phyloP scores from a whole-genome alignment of 2,329 filamentous ascomycete genomes.

The Myriosclerotinia curreyana region DNA sequence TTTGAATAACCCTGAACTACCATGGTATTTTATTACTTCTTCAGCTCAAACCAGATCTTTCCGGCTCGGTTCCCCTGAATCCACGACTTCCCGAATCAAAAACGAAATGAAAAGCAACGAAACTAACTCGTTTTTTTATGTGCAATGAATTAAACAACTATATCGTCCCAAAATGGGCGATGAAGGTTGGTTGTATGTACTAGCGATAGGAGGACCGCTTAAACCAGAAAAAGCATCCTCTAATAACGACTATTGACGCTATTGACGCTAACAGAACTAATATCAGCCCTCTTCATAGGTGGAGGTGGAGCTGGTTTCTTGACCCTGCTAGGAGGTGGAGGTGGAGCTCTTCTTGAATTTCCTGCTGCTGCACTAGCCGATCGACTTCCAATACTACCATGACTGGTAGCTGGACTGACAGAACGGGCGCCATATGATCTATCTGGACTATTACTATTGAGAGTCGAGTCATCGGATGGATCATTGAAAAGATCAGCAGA shows the following conservation, averaged over 20 bases:
- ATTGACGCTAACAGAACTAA: slow-evolving; percentile 24
- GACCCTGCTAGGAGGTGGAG: slow-evolving; percentile 59
- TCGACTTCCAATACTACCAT: slow-evolving; percentile 50
- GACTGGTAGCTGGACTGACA: slow-evolving; percentile 52
- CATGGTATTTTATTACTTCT: slow-evolving; percentile 7
- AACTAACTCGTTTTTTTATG: background rate
- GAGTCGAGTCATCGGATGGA: slow-evolving; percentile 49
- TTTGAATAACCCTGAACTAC: slow-evolving; percentile 12
- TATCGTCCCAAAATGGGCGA: background rate
- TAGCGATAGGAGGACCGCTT: background rate
- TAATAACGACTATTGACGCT: slow-evolving; percentile 14
- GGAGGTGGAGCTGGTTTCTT: slow-evolving; percentile 67
- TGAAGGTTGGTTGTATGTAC: slow-evolving; percentile 8
- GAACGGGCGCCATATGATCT: slow-evolving; percentile 48
- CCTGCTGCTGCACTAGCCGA: slow-evolving; percentile 49
- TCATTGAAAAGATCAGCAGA: slow-evolving; percentile 48
- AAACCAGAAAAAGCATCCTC: background rate
- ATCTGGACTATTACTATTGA: slow-evolving; percentile 50
- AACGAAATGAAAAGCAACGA: background rate
- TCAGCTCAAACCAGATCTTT: background rate
- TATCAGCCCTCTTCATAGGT: slow-evolving; percentile 56
- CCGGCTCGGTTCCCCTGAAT: background rate
- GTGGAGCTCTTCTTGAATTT: slow-evolving; percentile 50
- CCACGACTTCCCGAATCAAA: background rate
- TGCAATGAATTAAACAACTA: slow-evolving; percentile 4